phyloP scores from a whole-genome alignment of 495 filamentous ascomycete genomes.

The Talaromyces proteolyticus region DNA sequence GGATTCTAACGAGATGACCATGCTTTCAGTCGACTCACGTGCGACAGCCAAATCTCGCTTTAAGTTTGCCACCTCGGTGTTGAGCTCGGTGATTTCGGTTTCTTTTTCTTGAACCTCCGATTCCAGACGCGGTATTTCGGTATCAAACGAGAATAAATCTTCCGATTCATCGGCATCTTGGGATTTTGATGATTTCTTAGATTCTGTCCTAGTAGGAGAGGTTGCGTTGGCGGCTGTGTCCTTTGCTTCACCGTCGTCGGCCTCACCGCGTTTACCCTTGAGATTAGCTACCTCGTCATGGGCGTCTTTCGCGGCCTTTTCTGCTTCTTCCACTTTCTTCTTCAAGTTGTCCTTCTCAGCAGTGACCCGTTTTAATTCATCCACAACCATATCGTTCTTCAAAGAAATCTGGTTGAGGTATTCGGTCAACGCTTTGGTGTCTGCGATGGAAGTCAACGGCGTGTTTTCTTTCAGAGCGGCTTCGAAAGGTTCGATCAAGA shows the following conservation, averaged over 20 bases:
- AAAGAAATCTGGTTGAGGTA: constrained; percentile 87
- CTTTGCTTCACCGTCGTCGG: constrained; percentile 18
- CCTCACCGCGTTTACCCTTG: constrained; percentile 27
- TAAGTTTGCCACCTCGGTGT: constrained; percentile 52
- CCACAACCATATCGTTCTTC: constrained; percentile 83
- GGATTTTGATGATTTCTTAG: constrained; percentile 14
- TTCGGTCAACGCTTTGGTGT: constrained; percentile 80
- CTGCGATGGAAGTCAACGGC: constrained; percentile 78
- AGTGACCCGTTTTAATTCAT: constrained; percentile 85
- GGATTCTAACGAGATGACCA: constrained; percentile 57
- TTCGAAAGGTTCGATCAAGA: constrained; percentile 88
- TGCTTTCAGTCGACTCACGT: constrained; percentile 58
- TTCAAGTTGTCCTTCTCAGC: constrained; percentile 76
- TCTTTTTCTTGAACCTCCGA: constrained; percentile 55
- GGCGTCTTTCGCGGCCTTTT: constrained; percentile 56
- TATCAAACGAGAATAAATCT: constrained; percentile 86
- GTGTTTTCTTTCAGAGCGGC: constrained; percentile 85
- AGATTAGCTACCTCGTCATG: constrained; percentile 45
- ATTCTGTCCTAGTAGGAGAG: constrained; percentile 13
- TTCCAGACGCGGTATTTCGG: constrained; percentile 64
- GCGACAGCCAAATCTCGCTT: constrained; percentile 48
- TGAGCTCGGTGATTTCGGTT: constrained; percentile 60
- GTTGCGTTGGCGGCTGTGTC: constrained; percentile 15
- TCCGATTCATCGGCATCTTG: constrained; percentile 47
- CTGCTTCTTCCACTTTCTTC: constrained; percentile 63